Evolutionary conservation across 768 basidiomycete genomes (phyloP).

Genomic region (Boletus rufocinnamomeus): DNA sequence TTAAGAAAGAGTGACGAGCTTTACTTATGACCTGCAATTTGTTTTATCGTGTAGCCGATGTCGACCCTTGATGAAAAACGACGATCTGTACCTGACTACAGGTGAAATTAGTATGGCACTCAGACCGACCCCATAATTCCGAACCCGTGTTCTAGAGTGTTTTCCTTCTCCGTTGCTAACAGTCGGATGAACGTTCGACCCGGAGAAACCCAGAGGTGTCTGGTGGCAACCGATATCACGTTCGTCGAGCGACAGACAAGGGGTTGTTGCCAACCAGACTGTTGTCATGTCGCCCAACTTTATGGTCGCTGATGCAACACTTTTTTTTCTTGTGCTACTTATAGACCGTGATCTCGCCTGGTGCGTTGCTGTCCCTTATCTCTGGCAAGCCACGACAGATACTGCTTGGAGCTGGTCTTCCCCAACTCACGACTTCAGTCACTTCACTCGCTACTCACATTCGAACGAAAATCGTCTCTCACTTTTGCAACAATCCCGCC

Average conservation of each 20-base stretch:
- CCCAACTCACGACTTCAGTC: background rate
- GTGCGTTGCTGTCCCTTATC: background rate
- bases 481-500: background rate
- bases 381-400: slow-evolving; percentile 2
- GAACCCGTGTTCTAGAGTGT: background rate
- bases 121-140: background rate
- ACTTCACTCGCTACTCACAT: background rate
- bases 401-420: slow-evolving; percentile 26
- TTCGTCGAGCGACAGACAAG: background rate
- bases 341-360: background rate
- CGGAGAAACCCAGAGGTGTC: too few species aligned
- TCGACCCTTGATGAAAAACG: background rate
- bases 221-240: background rate
- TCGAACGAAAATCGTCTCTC: background rate
- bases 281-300: slow-evolving; percentile 24
- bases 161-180: background rate
- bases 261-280: slow-evolving; percentile 10
- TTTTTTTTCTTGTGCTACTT: background rate
- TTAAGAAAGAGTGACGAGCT: slow-evolving; percentile 23
- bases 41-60: background rate
- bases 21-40: background rate
- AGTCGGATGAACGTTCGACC: background rate
- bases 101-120: too few species aligned
- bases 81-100: background rate
- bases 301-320: background rate